Evolutionary conservation across 2,329 filamentous ascomycete species (phyloP).

Genomic region (Diaporthe capsici): DNA sequence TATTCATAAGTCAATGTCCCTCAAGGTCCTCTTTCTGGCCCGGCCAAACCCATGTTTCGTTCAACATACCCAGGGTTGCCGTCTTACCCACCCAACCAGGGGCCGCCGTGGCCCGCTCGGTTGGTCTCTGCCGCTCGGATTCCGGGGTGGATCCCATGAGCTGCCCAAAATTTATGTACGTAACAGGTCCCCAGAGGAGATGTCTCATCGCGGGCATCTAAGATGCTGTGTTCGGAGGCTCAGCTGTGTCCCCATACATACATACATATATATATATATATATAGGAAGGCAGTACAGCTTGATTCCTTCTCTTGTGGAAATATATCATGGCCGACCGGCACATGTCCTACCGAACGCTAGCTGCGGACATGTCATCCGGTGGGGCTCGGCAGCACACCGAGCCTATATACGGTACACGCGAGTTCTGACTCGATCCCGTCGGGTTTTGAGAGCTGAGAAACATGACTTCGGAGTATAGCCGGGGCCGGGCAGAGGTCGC

Average conservation of each 20-base stretch:
- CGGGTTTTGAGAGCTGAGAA: background rate
- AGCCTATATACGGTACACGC: background rate
- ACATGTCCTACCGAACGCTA: background rate
- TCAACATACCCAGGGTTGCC: background rate
- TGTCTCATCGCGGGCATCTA: background rate
- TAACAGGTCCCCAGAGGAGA: background rate
- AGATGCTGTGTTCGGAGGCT: background rate
- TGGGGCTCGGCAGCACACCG: constrained; percentile 16
- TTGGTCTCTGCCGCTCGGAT: background rate
- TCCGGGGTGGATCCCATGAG: background rate
- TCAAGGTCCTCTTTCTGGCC: background rate
- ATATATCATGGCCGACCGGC: background rate
- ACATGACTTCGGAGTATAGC: constrained; percentile 10
- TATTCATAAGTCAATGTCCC: background rate
- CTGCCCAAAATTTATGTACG: background rate
- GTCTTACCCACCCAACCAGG: constrained; percentile 2
- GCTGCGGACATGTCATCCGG: background rate
- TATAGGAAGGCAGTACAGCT: no score
- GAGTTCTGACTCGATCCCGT: constrained; percentile 20
- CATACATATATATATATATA: fast-evolving
- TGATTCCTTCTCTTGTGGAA: no score
- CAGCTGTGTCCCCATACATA: background rate
- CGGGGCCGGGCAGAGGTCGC: background rate
- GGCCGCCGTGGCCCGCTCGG: constrained; percentile 1
- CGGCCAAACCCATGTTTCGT: no score